phyloP scores from a whole-genome alignment of 1,139 yeast genomes.

The Candida tropicalis region DNA sequence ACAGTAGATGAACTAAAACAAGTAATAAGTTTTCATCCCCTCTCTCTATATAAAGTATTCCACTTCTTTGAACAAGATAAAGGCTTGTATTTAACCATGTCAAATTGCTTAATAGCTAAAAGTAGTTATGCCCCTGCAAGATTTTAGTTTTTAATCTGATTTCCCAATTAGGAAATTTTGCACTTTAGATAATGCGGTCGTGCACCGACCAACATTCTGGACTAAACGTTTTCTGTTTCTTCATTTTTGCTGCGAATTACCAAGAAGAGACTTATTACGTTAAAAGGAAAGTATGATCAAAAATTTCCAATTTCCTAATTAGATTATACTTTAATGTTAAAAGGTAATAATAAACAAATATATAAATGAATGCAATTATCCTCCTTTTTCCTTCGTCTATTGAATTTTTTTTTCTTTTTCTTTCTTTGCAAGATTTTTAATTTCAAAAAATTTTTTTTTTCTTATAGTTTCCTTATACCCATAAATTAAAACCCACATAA shows the following conservation, averaged over 20 bases:
- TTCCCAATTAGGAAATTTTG: background rate
- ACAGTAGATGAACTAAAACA: too few relatives aligned
- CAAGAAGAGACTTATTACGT: conserved; percentile 3
- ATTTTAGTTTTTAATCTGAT: conserved; percentile 1
- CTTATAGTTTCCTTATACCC: conserved; percentile 6
- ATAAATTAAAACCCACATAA: background rate
- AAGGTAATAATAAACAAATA: conserved; percentile 6
- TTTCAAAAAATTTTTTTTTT: background rate
- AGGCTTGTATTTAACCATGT: too few relatives aligned
- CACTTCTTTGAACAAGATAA: too few relatives aligned
- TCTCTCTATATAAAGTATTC: too few relatives aligned
- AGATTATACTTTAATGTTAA: background rate
- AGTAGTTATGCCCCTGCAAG: too few relatives aligned
- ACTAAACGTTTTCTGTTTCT: too few relatives aligned
- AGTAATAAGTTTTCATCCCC: too few relatives aligned
- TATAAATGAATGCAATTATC: conserved; percentile 2
- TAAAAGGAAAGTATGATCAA: conserved; percentile 3
- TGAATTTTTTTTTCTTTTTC: background rate
- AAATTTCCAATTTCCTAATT: background rate
- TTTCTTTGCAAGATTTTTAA: background rate
- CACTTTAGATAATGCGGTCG: too few relatives aligned
- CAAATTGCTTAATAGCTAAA: too few relatives aligned
- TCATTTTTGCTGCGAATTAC: background rate
- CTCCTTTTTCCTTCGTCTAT: background rate
- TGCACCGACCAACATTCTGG: too few relatives aligned